phyloP scores from a whole-genome alignment of 2,329 filamentous ascomycete genomes.

The Colletotrichum sojae region DNA sequence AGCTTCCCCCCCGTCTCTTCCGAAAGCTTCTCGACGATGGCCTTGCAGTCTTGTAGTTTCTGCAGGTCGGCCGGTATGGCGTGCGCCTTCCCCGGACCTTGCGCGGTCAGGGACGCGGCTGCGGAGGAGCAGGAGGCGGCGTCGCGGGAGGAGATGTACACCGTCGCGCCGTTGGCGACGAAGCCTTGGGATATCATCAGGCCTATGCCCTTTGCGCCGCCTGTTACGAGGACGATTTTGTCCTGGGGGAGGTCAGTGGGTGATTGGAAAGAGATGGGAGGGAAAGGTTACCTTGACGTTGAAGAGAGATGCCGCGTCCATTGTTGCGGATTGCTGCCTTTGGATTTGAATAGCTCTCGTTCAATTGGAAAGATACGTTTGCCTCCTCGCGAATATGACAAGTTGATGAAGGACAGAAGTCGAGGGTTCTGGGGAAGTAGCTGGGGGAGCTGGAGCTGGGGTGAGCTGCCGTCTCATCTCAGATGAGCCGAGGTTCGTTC shows the following conservation, averaged over 20 bases:
- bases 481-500: constrained; percentile 33
- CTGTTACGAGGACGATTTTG: constrained; percentile 72
- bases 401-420: neutral
- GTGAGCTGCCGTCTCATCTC: constrained; percentile 9
- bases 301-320: constrained; percentile 71
- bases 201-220: constrained; percentile 73
- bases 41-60: constrained; percentile 67
- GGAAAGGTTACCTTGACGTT: constrained; percentile 67
- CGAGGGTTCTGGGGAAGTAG: neutral
- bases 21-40: constrained; percentile 66
- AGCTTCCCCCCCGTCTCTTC: constrained; percentile 64
- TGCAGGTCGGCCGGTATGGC: constrained; percentile 77
- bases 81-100: constrained; percentile 66
- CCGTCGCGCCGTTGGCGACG: constrained; percentile 73
- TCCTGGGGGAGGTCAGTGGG: constrained; percentile 53
- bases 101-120: constrained; percentile 68
- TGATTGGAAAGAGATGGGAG: neutral
- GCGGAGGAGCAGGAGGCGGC: constrained; percentile 69
- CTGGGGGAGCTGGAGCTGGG: constrained; percentile 16
- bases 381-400: neutral
- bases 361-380: neutral
- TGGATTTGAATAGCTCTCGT: neutral
- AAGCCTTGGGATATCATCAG: constrained; percentile 78
- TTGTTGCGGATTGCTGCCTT: constrained; percentile 47
- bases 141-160: constrained; percentile 77